Base-by-base conservation (phyloP, 192 early-diverging fungal species). In the Backusella tarrabulga region DNA sequence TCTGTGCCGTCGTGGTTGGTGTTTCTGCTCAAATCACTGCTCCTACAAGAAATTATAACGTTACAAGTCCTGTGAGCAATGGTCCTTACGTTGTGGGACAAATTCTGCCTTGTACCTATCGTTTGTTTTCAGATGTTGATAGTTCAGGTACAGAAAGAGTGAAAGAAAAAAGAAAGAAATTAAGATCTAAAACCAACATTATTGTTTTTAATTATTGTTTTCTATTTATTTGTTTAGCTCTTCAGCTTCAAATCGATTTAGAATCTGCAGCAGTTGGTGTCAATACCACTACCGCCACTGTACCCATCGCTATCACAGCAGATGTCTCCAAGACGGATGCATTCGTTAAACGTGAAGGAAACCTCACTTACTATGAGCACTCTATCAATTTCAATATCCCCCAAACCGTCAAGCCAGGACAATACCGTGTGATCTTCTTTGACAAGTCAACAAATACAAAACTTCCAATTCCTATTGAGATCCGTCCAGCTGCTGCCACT, bases 401-500 rank as follows among this genome's bases (percentile, higher is more conserved):
- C 15, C 14, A 46, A 8, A 80, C 73, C 2, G 76, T 78, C 0
- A 54, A 70, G n/a, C 70, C 74, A 23, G 83, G 83, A n/a, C 78
- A 77, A 34, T 80, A 80, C 71, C 78, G 73, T 46, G 78, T 81
- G 44, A 75, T 79, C 21, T 79, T 81, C 72, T 82, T 81, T 32
- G 68, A 73, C 60, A 79, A 75, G 69, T 72, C 70, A 71, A 80
- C 68, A 60, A 77, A 40, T 44, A 76, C 72, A 52, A 72, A 67
- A 72, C 63, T 76, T 63, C 75, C 73, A 71, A 76, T 75, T 77
- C 81, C 74, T 34, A 74, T 79, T 75, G 68, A 56, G 68, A 80
- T 72, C 52, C 74, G 74, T 23, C 74, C 74, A 44, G 60, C 74
- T 75, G 74, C 74, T 42, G 66, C 42, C n/a, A 35, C 74, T 12